Percentiles rank a stretch among this genome's conserved stretches.
phyloP scores from a whole-genome alignment of 2,329 filamentous ascomycete species.

The Hypoxylon sp. region DNA sequence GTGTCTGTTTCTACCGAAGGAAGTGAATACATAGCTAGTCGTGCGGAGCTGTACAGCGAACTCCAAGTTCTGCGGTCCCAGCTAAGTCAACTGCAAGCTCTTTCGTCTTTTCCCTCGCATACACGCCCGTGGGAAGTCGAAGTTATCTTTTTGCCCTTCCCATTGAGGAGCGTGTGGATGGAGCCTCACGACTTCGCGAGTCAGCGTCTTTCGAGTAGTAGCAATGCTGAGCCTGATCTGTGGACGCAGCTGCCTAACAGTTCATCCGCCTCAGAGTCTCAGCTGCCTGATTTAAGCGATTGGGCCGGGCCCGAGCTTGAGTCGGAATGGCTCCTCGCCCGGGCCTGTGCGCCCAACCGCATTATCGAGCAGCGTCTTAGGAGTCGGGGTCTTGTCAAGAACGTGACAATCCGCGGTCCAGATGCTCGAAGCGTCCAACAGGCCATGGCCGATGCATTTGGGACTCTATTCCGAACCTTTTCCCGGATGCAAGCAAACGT shows the following conservation, averaged over 20 bases:
- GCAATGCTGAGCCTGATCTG: slow-evolving; percentile 58
- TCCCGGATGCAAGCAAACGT: slow-evolving; percentile 53
- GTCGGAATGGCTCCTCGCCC: slow-evolving; percentile 75
- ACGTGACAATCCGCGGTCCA: slow-evolving; percentile 70
- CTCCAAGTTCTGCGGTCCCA: slow-evolving; percentile 65
- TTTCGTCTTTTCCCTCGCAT: slow-evolving; percentile 70
- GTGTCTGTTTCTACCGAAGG: slow-evolving; percentile 61
- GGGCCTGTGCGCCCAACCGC: slow-evolving; percentile 74
- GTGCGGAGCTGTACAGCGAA: slow-evolving; percentile 64
- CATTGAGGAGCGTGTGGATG: slow-evolving; percentile 69
- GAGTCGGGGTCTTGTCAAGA: slow-evolving; percentile 79
- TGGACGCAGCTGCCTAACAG: slow-evolving; percentile 69
- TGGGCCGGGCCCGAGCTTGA: slow-evolving; percentile 62
- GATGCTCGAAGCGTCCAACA: slow-evolving; percentile 77
- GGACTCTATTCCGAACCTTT: slow-evolving; percentile 64
- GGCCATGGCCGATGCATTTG: slow-evolving; percentile 74
- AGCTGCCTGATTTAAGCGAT: slow-evolving; percentile 62
- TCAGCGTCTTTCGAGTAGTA: slow-evolving; percentile 50
- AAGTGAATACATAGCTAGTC: slow-evolving; percentile 57
- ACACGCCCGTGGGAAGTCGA: slow-evolving; percentile 79
- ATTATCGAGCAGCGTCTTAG: slow-evolving; percentile 77
- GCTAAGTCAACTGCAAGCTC: slow-evolving; percentile 67
- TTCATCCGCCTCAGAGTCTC: slow-evolving; percentile 60
- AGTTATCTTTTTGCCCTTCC: slow-evolving; percentile 81
- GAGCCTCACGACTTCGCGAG: slow-evolving; percentile 62